phyloP scores from a whole-genome alignment of 495 filamentous ascomycete genomes.

The Hypoxylon lenormandii region DNA sequence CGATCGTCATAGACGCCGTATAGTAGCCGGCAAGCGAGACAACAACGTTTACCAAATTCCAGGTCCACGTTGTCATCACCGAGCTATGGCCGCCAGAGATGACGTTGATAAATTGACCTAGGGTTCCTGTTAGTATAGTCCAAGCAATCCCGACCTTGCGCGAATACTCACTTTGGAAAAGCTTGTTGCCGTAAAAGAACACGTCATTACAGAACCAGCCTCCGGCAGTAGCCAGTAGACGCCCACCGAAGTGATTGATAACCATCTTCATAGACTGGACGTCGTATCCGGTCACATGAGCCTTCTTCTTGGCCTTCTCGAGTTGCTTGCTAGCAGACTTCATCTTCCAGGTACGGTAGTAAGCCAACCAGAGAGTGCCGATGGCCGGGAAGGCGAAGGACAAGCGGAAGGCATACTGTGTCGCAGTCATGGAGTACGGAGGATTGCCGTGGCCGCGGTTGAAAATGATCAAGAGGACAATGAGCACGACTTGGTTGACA shows the following conservation, averaged over 20 bases:
- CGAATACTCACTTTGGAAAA: conserved; percentile 74
- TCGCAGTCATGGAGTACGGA: conserved; percentile 75
- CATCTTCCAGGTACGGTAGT: conserved; percentile 93
- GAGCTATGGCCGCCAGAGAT: conserved; percentile 69
- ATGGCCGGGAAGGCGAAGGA: conserved; percentile 86
- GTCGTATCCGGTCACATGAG: conserved; percentile 87
- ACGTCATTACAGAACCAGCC: conserved; percentile 93
- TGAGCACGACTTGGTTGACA: conserved; percentile 86
- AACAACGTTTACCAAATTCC: conserved; percentile 86
- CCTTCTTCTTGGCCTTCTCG: conserved; percentile 80
- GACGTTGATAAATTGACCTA: conserved; percentile 78
- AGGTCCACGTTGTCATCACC: conserved; percentile 87
- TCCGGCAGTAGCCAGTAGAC: conserved; percentile 83
- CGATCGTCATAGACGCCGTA: conserved; percentile 78
- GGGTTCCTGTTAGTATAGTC: conserved; percentile 17
- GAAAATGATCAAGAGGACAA: conserved; percentile 82
- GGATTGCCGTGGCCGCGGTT: conserved; percentile 77
- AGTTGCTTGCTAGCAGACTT: conserved; percentile 76
- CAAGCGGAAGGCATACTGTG: conserved; percentile 86
- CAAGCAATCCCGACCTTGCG: no score
- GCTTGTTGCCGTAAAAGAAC: conserved; percentile 98
- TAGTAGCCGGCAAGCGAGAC: conserved; percentile 89
- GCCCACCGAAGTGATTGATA: conserved; percentile 81
- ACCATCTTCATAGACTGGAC: conserved; percentile 78
- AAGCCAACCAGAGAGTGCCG: conserved; percentile 90